Conservation (phyloP, 2,329 filamentous ascomycete species). For the Endoconidiophora laricicola region DNA sequence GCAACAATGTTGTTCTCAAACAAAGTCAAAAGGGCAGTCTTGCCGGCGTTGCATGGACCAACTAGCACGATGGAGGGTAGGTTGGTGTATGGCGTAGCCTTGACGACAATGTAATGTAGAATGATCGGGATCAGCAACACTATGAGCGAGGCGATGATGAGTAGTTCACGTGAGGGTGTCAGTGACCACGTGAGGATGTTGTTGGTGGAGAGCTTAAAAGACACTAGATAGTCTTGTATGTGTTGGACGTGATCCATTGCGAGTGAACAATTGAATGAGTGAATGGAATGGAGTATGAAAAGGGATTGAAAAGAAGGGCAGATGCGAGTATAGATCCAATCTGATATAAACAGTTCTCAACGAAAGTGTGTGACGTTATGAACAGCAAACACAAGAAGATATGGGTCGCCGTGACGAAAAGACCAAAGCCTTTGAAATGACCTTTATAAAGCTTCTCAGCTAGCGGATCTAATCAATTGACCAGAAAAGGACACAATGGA, state of each 20-base stretch:
- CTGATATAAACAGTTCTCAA: not conserved
- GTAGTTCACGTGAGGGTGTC: slow-evolving; percentile 41
- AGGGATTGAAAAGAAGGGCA: not conserved
- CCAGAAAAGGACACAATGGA: too few species aligned
- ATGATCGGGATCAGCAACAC: slow-evolving; percentile 58
- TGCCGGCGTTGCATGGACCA: slow-evolving; percentile 69
- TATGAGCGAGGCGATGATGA: slow-evolving; percentile 54
- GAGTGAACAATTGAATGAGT: not conserved
- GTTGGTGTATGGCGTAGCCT: slow-evolving; percentile 44
- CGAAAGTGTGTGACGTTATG: not conserved
- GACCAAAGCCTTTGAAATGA: too few species aligned
- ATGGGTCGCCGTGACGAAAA: too few species aligned
- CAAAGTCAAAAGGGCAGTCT: slow-evolving; percentile 74
- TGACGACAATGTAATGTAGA: slow-evolving; percentile 60
- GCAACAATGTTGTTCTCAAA: slow-evolving; percentile 36
- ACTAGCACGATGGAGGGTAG: slow-evolving; percentile 65
- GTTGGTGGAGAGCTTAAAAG: slow-evolving; percentile 24
- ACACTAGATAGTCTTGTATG: slow-evolving; percentile 10
- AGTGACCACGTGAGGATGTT: slow-evolving; percentile 35
- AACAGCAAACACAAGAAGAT: too few species aligned
- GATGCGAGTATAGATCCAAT: slow-evolving; percentile 11
- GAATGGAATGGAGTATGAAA: not conserved
- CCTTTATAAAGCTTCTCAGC: too few species aligned
- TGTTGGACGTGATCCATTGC: slow-evolving; percentile 11
- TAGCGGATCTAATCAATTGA: too few species aligned